Evolutionary conservation across 2,329 filamentous ascomycete species (phyloP), one percentile per base, ranked within the genome.

Genomic region (Colletotrichum somersetense): DNA sequence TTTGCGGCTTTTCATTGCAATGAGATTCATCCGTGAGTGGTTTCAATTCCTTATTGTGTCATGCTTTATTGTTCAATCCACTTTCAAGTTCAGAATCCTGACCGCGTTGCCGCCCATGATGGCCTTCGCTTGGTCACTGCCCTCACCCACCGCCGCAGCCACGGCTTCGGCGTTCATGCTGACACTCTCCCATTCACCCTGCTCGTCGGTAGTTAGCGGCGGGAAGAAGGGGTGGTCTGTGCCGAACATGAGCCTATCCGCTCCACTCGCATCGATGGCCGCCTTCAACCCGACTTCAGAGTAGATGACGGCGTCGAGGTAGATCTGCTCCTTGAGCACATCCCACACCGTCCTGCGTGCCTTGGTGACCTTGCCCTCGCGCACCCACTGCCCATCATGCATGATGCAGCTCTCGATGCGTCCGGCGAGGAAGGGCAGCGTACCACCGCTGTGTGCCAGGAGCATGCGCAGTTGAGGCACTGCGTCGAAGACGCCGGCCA

Each of bases 211-310:
- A 42, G 86, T 87, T 23, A 95, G 81, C 0, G 93, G 93, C n/a
- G 93, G 93, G 81, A 96, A 96, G 83, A 96, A 95, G 0, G 93
- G 93, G 79, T 95, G 92, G 79, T 95, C 93, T 0, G 93, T 95
- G 35, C 93, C 93, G 81, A 96, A 96, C 85, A 96, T 88, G 62
- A 96, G 82, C 71, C 92, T 86, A 76, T 95, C 92, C 0, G 85
- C 85, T 0, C 92, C 92, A 72, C 87, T 86, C 11, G 82, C 88
- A 30, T 91, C 88, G 2, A 93, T 86, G 0, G 93, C 93, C 1
- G 92, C 92, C 76, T 88, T 90, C 68, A 95, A 80, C 0, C 92
- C 93, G 12, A 93, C 89, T 58, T 92, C 89, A 0, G 91, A 93
- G 80, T 96, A 95, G 8, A 97, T 89, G 18, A 97, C 95, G 0